These are phyloP conservation scores for Firmiana major DNA, from an alignment of 345 rosid species.

Conservation along the genomic window DNA sequence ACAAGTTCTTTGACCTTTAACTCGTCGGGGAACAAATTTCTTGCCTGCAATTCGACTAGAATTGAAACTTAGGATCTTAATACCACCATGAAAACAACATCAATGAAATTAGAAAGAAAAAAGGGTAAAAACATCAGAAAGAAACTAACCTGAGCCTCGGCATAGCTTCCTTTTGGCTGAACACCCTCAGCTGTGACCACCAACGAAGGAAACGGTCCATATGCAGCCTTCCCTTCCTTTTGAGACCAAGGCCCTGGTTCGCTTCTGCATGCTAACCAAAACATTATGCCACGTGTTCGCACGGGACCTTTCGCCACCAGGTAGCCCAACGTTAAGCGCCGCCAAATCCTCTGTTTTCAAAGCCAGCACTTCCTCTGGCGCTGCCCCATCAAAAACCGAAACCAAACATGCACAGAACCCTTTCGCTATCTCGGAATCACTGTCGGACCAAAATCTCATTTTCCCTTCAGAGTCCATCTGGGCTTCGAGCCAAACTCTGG, in stretches of 20 bases:
- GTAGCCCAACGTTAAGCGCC: conserved; percentile 58
- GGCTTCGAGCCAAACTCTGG: conserved; percentile 83
- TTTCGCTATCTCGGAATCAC: conserved; percentile 79
- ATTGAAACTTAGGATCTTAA: conserved; percentile 22
- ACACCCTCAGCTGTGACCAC: conserved; percentile 54
- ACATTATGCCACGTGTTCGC: conserved; percentile 95
- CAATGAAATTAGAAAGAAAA: no score
- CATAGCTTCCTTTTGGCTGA: conserved; percentile 81
- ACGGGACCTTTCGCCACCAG: conserved; percentile 64
- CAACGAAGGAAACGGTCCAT: conserved; percentile 80
- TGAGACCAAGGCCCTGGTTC: conserved; percentile 60
- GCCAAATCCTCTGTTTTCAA: conserved; percentile 70
- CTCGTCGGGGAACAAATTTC: conserved; percentile 72
- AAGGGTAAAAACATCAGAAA: no score
- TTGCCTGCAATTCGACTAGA: conserved; percentile 57
- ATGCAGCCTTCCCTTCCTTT: conserved; percentile 53
- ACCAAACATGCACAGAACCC: conserved; percentile 82
- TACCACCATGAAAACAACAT: neutral
- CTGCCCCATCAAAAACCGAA: conserved; percentile 56
- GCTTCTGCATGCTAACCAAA: conserved; percentile 85
- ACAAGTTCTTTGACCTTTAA: conserved; percentile 66
- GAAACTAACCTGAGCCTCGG: conserved; percentile 98
- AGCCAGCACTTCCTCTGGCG: conserved; percentile 71
- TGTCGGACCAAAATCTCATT: conserved; percentile 75
- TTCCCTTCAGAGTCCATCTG: conserved; percentile 53